Percentiles rank a stretch among this genome's conserved stretches.
Evolutionary conservation across 2,329 filamentous ascomycete species (phyloP).

Genomic region (Fusarium sp.): DNA sequence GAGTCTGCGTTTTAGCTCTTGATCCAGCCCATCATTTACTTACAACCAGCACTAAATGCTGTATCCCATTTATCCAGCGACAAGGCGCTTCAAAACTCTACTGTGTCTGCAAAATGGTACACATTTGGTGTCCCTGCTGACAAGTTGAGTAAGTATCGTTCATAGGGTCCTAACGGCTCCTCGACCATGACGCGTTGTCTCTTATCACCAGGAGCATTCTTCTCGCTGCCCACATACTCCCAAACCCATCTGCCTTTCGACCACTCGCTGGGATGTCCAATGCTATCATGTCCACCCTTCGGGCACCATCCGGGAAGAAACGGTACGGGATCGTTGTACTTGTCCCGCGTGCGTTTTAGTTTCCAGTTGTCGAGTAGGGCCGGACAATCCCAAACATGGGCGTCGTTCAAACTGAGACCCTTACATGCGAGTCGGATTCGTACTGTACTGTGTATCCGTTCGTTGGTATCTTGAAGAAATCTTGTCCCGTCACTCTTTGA

Average conservation of each 20-base stretch:
- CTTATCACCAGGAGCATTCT: constrained; percentile 58
- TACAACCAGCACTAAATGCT: neutral
- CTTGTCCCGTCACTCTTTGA: constrained; percentile 54
- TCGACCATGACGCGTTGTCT: constrained; percentile 63
- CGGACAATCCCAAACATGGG: constrained; percentile 61
- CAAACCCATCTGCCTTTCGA: constrained; percentile 65
- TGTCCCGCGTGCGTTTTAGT: constrained; percentile 54
- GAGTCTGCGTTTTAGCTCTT: neutral
- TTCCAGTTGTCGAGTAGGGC: constrained; percentile 63
- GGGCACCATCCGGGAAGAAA: constrained; percentile 54
- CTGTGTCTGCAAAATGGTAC: constrained; percentile 57
- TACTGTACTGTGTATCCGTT: constrained; percentile 69
- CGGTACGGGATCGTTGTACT: constrained; percentile 56
- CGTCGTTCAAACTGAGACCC: constrained; percentile 66
- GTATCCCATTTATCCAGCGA: neutral
- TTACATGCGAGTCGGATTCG: constrained; percentile 66
- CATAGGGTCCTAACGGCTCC: constrained; percentile 68
- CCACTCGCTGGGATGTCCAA: constrained; percentile 45
- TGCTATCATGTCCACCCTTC: constrained; percentile 40
- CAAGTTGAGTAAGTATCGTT: constrained; percentile 63
- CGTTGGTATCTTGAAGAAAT: constrained; percentile 67
- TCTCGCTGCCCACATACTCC: constrained; percentile 65
- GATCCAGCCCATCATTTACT: neutral
- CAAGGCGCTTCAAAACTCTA: constrained; percentile 4
- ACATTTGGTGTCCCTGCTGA: constrained; percentile 62